Conservation (phyloP, 2,329 filamentous ascomycete species). For the Acephala macrosclerotiorum region DNA sequence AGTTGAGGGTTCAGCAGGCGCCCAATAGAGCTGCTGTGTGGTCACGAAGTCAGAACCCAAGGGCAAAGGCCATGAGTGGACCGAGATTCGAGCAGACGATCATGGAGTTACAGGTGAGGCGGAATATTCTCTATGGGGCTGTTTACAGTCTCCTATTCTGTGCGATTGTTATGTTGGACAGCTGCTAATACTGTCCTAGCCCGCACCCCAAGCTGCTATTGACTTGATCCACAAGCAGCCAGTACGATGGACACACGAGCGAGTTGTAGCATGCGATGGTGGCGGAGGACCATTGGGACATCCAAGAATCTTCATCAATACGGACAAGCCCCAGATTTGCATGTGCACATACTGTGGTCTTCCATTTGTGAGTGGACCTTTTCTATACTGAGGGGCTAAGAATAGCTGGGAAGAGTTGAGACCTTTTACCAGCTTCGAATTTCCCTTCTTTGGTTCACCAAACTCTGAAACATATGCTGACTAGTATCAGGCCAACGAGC, state of each 20-base stretch:
- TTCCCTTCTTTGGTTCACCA: background rate
- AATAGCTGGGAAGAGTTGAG: background rate
- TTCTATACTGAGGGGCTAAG: background rate
- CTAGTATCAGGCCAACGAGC: slow-evolving; percentile 78
- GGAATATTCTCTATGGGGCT: background rate
- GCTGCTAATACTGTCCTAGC: slow-evolving; percentile 61
- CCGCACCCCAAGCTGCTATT: slow-evolving; percentile 88
- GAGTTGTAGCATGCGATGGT: slow-evolving; percentile 86
- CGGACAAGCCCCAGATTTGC: slow-evolving; percentile 94
- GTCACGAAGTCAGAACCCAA: slow-evolving; percentile 85
- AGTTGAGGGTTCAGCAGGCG: slow-evolving; percentile 64
- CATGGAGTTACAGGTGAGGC: slow-evolving; percentile 84
- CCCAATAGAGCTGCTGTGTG: slow-evolving; percentile 85
- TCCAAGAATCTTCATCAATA: slow-evolving; percentile 95
- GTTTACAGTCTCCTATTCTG: background rate
- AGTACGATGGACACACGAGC: slow-evolving; percentile 87
- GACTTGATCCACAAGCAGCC: slow-evolving; percentile 96
- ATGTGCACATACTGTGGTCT: slow-evolving; percentile 92
- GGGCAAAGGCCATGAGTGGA: slow-evolving; percentile 86
- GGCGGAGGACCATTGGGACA: slow-evolving; percentile 91
- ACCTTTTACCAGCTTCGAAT: background rate
- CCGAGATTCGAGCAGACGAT: slow-evolving; percentile 98
- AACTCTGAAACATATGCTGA: slow-evolving; percentile 19
- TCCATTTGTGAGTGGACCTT: slow-evolving; percentile 75
- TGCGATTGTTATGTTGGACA: slow-evolving; percentile 7